A percentile compares a stretch with the other conserved stretches of the same genome.
phyloP scores from a whole-genome alignment of 192 early-diverging fungal genomes.

The Pilobolus umbonatus region DNA sequence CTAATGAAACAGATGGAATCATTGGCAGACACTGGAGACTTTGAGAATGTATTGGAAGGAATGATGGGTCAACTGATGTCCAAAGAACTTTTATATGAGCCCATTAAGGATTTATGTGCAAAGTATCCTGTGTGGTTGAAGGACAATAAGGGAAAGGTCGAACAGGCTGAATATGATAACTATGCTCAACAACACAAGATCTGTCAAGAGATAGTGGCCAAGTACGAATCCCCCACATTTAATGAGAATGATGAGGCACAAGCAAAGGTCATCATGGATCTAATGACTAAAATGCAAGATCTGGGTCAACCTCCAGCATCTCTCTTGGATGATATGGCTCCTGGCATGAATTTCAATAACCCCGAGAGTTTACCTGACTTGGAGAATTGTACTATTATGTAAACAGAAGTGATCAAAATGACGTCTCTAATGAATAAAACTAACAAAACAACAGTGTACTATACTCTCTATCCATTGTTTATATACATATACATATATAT shows the following conservation, averaged over 20 bases:
- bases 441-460: background rate
- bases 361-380: conserved; percentile 49
- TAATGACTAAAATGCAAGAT: conserved; percentile 99
- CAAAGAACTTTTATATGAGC: conserved; percentile 92
- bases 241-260: conserved; percentile 68
- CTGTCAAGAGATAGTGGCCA: conserved; percentile 73
- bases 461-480: background rate
- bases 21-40: conserved; percentile 64
- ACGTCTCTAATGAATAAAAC: no score
- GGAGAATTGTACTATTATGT: conserved; percentile 51
- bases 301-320: conserved; percentile 92
- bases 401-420: no score
- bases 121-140: conserved; percentile 90
- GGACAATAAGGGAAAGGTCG: conserved; percentile 67
- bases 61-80: conserved; percentile 91
- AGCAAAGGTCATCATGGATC: conserved; percentile 68
- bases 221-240: conserved; percentile 70
- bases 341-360: conserved; percentile 81
- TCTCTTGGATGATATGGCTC: conserved; percentile 84
- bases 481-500: background rate
- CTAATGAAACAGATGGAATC: conserved; percentile 79
- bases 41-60: conserved; percentile 81
- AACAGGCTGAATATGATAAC: conserved; percentile 65
- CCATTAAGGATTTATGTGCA: conserved; percentile 82
- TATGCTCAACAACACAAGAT: conserved; percentile 77